Evolutionary conservation across 31 red algal species (phyloP).

Genomic region (Porphyra umbilicalis): DNA sequence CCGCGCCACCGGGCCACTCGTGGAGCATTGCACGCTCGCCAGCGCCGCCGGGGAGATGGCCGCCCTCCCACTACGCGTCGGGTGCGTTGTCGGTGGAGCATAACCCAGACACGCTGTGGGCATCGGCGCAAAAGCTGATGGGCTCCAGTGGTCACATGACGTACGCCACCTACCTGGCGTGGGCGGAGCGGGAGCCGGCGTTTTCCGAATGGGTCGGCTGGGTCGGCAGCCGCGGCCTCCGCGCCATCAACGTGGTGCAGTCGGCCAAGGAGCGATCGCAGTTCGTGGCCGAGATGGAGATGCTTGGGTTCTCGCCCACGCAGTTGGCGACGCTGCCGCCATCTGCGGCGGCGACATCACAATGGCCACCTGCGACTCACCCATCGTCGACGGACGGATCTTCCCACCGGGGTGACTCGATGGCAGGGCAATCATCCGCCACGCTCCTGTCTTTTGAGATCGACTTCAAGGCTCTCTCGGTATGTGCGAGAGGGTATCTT

Average conservation of each 20-base stretch:
- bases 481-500: not conserved
- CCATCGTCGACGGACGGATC: too few relatives aligned
- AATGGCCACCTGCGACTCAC: too few relatives aligned
- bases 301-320: not conserved
- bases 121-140: not conserved
- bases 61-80: not conserved
- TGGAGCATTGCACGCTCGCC: not conserved
- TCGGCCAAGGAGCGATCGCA: not conserved
- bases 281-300: not conserved
- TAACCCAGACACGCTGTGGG: not conserved
- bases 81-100: not conserved
- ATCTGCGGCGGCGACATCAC: too few relatives aligned
- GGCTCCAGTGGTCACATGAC: not conserved
- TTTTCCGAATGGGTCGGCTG: not conserved
- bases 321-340: not conserved
- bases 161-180: not conserved
- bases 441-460: conserved; percentile 20
- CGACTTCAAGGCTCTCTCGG: conserved; percentile 11
- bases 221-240: not conserved
- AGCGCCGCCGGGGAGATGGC: not conserved
- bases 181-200: not conserved
- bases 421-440: not conserved
- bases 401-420: too few relatives aligned
- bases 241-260: not conserved
- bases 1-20: not conserved